phyloP scores from a whole-genome alignment of 2,329 filamentous ascomycete species.

The Hymenoscyphus repandus region DNA sequence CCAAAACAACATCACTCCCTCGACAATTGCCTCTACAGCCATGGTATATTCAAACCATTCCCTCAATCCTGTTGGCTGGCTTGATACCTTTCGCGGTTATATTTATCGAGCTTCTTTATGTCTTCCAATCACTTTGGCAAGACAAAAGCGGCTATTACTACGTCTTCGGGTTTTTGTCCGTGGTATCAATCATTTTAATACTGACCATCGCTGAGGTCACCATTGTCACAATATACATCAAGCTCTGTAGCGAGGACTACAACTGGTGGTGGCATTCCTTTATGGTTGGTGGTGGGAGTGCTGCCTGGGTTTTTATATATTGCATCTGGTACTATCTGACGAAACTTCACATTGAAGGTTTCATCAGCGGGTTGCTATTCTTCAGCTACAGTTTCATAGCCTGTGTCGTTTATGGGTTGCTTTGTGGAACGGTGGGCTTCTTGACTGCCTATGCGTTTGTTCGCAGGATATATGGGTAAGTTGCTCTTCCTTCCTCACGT shows the following conservation, averaged over 20 bases:
- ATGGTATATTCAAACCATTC: slow-evolving; percentile 66
- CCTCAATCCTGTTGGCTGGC: slow-evolving; percentile 66
- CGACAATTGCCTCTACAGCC: slow-evolving; percentile 69
- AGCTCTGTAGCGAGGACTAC: slow-evolving; percentile 80
- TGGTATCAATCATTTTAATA: slow-evolving; percentile 66
- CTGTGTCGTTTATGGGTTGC: slow-evolving; percentile 72
- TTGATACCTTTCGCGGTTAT: slow-evolving; percentile 81
- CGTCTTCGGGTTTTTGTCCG: slow-evolving; percentile 78
- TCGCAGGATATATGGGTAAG: slow-evolving; percentile 73
- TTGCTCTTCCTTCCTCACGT: slow-evolving; percentile 11
- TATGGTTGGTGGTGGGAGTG: slow-evolving; percentile 68
- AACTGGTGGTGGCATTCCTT: slow-evolving; percentile 94
- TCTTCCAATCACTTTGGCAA: slow-evolving; percentile 84
- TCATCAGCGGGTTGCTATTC: slow-evolving; percentile 75
- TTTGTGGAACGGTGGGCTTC: slow-evolving; percentile 81
- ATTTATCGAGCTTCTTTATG: slow-evolving; percentile 81
- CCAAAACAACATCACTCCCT: slow-evolving; percentile 65
- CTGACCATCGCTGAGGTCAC: slow-evolving; percentile 79
- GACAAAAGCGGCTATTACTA: slow-evolving; percentile 92
- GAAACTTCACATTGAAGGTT: slow-evolving; percentile 75
- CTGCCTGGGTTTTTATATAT: slow-evolving; percentile 78
- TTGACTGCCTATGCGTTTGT: slow-evolving; percentile 81
- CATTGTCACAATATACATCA: slow-evolving; percentile 75
- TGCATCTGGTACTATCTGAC: slow-evolving; percentile 79
- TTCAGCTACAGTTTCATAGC: slow-evolving; percentile 81